These are phyloP conservation scores for Peronospora farinosa DNA, from an alignment of 352 stramenopile species.

Conservation along the genomic window DNA sequence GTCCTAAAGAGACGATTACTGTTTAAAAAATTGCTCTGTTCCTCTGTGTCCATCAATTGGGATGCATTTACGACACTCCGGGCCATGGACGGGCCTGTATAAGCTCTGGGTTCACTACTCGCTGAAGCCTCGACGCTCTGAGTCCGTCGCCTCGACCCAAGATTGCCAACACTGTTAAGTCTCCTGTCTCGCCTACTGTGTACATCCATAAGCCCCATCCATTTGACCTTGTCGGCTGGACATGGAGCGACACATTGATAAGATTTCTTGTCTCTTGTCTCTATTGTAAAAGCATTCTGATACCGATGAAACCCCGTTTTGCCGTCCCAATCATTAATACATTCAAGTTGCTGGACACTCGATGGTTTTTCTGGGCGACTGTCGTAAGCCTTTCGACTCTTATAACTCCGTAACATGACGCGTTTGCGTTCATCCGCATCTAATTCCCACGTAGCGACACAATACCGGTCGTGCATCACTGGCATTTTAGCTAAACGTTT, in stretches of 20 bases:
- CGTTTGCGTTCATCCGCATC: constrained; percentile 40
- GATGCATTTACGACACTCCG: constrained; percentile 18
- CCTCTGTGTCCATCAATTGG: constrained; percentile 27
- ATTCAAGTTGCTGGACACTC: constrained; percentile 56
- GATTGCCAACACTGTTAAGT: constrained; percentile 21
- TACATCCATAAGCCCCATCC: constrained; percentile 55
- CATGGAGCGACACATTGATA: constrained; percentile 65
- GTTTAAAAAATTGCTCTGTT: constrained; percentile 9
- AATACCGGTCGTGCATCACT: constrained; percentile 81
- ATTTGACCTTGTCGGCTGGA: constrained; percentile 46
- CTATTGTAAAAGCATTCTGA: constrained; percentile 60
- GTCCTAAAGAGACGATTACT: constrained; percentile 38
- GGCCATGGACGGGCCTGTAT: constrained; percentile 13
- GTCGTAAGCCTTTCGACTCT: constrained; percentile 40
- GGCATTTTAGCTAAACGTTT: constrained; percentile 63
- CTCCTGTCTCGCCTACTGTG: constrained; percentile 15
- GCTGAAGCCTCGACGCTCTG: constrained; percentile 19
- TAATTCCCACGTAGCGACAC: constrained; percentile 63
- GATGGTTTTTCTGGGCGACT: constrained; percentile 44
- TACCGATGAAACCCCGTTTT: constrained; percentile 74
- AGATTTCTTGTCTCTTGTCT: constrained; percentile 65
- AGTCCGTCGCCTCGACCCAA: constrained; percentile 22
- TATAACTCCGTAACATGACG: constrained; percentile 73
- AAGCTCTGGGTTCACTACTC: constrained; percentile 19
- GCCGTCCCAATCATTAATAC: constrained; percentile 71